Evolutionary conservation across 163 green algal species (phyloP).

Genomic region (Coccomyxa subellipsoidea): DNA sequence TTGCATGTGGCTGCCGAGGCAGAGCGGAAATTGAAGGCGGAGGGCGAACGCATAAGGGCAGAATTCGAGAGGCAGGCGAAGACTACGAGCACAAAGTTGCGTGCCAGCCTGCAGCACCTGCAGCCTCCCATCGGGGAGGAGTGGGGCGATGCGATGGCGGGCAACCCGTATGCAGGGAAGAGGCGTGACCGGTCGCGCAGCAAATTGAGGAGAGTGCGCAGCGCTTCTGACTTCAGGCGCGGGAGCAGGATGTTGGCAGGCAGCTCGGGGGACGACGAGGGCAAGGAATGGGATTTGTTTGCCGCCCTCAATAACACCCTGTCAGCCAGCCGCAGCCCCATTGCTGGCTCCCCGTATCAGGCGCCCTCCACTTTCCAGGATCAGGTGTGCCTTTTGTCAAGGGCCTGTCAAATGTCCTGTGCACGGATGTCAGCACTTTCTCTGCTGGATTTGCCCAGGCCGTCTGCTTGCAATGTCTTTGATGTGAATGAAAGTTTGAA

Average conservation of each 20-base stretch:
- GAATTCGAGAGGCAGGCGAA: not conserved
- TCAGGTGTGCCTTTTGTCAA: not conserved
- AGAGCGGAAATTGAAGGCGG: slow-evolving; percentile 1
- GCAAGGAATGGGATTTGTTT: slow-evolving; percentile 1
- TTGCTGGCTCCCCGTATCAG: not conserved
- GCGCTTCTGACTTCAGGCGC: not conserved
- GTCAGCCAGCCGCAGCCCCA: not conserved
- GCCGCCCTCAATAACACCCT: not conserved
- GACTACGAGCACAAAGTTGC: not conserved
- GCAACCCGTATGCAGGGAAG: not conserved
- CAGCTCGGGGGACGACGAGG: not conserved
- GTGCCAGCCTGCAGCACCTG: not conserved
- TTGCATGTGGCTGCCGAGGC: not conserved
- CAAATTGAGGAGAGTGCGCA: not conserved
- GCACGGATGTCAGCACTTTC: not conserved
- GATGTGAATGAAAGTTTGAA: not conserved
- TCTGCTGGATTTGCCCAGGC: not conserved
- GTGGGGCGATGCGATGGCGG: not conserved
- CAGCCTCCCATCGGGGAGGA: not conserved
- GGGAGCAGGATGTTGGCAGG: not conserved
- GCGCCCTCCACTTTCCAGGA: not conserved
- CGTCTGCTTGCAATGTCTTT: not conserved
- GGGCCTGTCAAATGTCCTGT: not conserved
- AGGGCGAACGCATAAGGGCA: not conserved
- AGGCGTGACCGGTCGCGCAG: not conserved